Base-by-base conservation (phyloP, 176 grass and related monocot genomes). In the Secale cereale region DNA sequence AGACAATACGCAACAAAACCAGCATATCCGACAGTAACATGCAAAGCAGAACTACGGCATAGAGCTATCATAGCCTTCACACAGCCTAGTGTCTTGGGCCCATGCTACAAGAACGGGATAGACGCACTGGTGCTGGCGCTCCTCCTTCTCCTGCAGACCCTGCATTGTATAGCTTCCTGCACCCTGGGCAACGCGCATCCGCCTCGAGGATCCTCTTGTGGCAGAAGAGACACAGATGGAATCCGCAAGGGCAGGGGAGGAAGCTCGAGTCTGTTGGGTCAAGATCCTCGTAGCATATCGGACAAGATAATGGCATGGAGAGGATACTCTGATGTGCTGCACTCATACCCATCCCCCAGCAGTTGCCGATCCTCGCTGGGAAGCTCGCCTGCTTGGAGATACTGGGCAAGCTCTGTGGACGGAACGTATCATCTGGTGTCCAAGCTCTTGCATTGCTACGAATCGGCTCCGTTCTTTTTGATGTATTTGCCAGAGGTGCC, bases 141-240 rank as follows among this genome's bases (percentile, higher is more conserved):
- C 52, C 86, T 75, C 82, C 85, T 16, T 70, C 81, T 77, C 48
- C 72, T 11, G 73, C 67, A 50, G 84, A 70, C n/a, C 85, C 61
- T 59, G 86, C 72, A 60, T 72, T 88, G 82, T 99, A 97, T 61
- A 94, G 85, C 88, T 97, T 99, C 86, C 97, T 94, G 86, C 94
- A 99, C 36, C 94, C 97, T 64, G 97, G 97, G 83, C 97, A 97
- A 45, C 91, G 92, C 19, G 78, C 97, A 86, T 99, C 92, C 3
- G 86, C 90, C 91, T 97, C 88, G 3, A 92, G 76, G 86, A 99
- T 97, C 86, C 87, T 94, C 71, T 99, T 94, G 88, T 99, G 92
- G 78, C 97, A 97, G 84, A 99, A 99, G 56, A 99, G 94, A 81
- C 94, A 99, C 48, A 99, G 77, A 63, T 83, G 88, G 78, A 99